Conservation (phyloP, 345 rosid genomes). For the Sonneratia caseolaris region DNA sequence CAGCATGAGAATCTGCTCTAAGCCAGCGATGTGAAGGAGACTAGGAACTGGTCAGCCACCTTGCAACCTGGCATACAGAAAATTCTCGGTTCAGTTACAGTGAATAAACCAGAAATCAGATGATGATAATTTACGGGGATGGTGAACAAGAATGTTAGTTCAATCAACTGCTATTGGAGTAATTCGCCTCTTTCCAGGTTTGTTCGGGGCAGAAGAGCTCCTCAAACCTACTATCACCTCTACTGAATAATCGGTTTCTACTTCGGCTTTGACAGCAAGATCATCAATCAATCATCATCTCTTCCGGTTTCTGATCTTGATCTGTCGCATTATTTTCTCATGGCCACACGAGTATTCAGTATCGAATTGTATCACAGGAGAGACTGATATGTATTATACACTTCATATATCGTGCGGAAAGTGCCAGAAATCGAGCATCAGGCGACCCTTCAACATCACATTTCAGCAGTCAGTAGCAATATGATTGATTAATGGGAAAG, state of each 20-base stretch:
- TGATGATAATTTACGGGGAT: no score
- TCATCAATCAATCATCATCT: constrained; percentile 15
- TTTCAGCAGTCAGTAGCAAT: neutral
- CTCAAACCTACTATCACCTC: constrained; percentile 21
- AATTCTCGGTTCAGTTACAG: no score
- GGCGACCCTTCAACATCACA: constrained; percentile 42
- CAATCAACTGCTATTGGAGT: constrained; percentile 74
- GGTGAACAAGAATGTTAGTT: no score
- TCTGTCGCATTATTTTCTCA: constrained; percentile 21
- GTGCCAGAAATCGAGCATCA: constrained; percentile 46
- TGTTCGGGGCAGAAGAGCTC: constrained; percentile 27
- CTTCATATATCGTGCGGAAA: constrained; percentile 88
- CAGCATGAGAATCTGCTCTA: no score
- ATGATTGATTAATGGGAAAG: neutral
- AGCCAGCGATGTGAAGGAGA: no score
- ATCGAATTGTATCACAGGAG: no score
- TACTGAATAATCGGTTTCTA: constrained; percentile 17
- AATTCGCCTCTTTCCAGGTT: constrained; percentile 68
- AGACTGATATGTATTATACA: constrained; percentile 18
- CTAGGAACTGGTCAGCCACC: no score
- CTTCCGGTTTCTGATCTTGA: constrained; percentile 21
- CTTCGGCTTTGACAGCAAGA: no score
- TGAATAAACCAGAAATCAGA: no score
- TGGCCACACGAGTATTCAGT: constrained; percentile 2
- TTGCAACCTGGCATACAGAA: no score